Evolutionary conservation across 768 basidiomycete species (phyloP), one percentile per base, ranked within the genome.

Genomic region (Boletus eberwhitei): DNA sequence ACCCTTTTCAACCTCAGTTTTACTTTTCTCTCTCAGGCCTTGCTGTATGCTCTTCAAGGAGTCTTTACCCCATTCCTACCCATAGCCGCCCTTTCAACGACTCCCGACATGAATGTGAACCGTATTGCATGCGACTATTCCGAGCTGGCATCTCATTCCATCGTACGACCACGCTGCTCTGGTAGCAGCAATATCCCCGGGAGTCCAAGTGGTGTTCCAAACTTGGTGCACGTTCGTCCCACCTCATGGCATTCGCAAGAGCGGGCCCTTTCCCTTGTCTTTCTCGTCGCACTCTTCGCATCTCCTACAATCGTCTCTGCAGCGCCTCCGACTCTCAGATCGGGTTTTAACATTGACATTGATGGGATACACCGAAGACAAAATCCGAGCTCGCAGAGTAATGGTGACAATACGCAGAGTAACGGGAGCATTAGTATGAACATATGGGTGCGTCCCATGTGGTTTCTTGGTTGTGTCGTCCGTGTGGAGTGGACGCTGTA

Each of bases 391-490:
- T 12, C 58, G 12, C 50, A 34, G 35, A 9, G 14, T 9, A 31
- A 4, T 32, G 2, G 11, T 26, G 24, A 16, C 17, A 29, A 19
- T 51, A 34, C 53, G 2, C 34, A 11, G 34, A 36, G 26, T 29
- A 19, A 19, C 19, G 48, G 57, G 21, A 52, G 51, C 17, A 54
- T 68, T 19, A 54, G 43, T 35, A 48, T 66, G 50, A 62, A 4
- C 21, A 26, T 70, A 50, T 69, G 68, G 68, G 68, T 69, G 55
- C 56, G 67, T 68, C 16, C 13, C 32, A 16, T 19, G 1, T 13
- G n/a, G 12, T 36, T 21, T 7, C 32, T 26, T 35, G 11, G 35
- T 47, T 19, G 24, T 42, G 17, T 43, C 21, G 11, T 42, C 34
- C 3, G 45, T 24, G 22, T 8, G 12, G 6, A 7, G n/a, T 45